These are phyloP conservation scores for Tolypocladium ovalisporum DNA, from an alignment of 2,329 filamentous ascomycete genomes.

Conservation along the genomic window DNA sequence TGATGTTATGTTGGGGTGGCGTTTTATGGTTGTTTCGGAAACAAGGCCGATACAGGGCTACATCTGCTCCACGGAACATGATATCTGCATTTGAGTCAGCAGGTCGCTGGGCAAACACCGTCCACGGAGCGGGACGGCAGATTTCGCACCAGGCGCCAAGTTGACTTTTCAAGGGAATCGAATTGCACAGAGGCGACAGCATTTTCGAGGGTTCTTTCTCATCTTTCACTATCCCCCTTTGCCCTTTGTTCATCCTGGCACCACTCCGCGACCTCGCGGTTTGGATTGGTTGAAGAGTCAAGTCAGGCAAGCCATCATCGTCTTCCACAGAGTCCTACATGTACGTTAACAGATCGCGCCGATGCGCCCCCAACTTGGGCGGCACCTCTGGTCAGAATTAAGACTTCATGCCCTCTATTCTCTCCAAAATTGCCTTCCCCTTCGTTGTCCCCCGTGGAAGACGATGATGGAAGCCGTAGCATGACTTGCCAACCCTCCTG, in stretches of 20 bases:
- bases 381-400: constrained; percentile 30
- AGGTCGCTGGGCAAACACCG: constrained; percentile 16
- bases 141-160: constrained; percentile 19
- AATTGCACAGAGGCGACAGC: constrained; percentile 8
- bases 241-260: constrained; percentile 5
- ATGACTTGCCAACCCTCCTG: constrained; percentile 23
- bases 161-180: constrained; percentile 13
- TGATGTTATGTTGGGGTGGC: constrained; percentile 9
- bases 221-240: constrained; percentile 5
- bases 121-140: constrained; percentile 12
- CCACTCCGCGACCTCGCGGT: constrained; percentile 2
- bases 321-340: constrained; percentile 51
- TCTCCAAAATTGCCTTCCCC: constrained; percentile 22
- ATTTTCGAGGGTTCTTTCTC: constrained; percentile 5
- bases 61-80: constrained; percentile 15
- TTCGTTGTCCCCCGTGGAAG: constrained; percentile 36
- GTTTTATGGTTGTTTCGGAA: constrained; percentile 16
- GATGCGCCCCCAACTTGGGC: constrained; percentile 18
- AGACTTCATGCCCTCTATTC: constrained; percentile 26
- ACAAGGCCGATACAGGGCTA: constrained; percentile 9
- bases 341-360: constrained; percentile 49
- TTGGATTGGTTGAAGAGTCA: constrained; percentile 14
- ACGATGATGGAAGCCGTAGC: constrained; percentile 52
- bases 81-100: constrained; percentile 21
- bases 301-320: constrained; percentile 59